Evolutionary conservation across 208 protist genomes (phyloP).

Genomic region (Crithidia bombi): DNA sequence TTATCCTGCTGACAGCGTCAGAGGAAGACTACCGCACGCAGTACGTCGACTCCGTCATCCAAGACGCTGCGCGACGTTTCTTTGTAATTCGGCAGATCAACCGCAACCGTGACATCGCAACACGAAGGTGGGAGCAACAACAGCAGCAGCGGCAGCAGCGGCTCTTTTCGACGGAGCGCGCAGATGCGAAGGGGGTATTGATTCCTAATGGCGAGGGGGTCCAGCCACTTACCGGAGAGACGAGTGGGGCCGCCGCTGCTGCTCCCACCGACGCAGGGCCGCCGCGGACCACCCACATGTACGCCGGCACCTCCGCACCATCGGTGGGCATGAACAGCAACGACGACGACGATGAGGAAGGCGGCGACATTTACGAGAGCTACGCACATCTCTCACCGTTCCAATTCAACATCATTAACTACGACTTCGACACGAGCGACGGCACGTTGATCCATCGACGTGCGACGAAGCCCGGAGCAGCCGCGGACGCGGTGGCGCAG

Average conservation of each 20-base stretch:
- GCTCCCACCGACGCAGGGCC: not conserved
- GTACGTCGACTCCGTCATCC: slow-evolving; percentile 37
- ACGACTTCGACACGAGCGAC: slow-evolving; percentile 17
- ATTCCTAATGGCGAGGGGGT: not conserved
- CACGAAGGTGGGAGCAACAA: not conserved
- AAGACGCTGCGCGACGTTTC: slow-evolving; percentile 31
- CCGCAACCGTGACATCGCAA: slow-evolving; percentile 3
- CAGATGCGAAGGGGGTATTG: not conserved
- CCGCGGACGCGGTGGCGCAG: not conserved
- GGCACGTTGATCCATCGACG: not conserved
- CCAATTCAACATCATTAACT: slow-evolving; percentile 26
- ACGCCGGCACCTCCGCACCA: not conserved
- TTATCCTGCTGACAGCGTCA: slow-evolving; percentile 42
- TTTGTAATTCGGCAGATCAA: slow-evolving; percentile 31
- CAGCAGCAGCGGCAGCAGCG: slow-evolving; percentile 15
- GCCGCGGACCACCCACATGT: not conserved
- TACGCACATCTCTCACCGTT: slow-evolving; percentile 19
- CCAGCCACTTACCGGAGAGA: not conserved
- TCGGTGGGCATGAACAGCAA: not conserved
- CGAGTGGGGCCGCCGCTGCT: not conserved
- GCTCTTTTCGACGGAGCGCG: not conserved
- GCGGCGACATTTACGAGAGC: slow-evolving; percentile 4
- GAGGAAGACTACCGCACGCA: slow-evolving; percentile 40
- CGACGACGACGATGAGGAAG: slow-evolving; percentile 7
- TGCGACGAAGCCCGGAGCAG: not conserved